Percentiles rank a stretch among this genome's conserved stretches.
phyloP scores from a whole-genome alignment of 306 rosid species.

The Cicer arietinum region DNA sequence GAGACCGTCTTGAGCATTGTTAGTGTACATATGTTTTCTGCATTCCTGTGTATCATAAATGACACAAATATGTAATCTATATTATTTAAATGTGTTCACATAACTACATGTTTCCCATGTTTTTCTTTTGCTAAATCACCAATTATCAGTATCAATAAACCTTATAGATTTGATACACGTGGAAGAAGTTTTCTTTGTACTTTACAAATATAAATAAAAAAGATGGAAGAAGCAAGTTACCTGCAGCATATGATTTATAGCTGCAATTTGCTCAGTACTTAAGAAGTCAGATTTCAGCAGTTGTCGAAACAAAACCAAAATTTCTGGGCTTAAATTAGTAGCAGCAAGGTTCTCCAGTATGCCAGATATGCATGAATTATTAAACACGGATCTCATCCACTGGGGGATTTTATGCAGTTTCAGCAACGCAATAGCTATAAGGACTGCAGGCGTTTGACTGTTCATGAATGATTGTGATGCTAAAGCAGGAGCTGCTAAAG shows the following conservation, averaged over 20 bases:
- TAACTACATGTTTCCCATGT: background rate
- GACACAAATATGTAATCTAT: constrained; percentile 28
- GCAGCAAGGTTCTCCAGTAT: constrained; percentile 63
- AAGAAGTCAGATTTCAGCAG: constrained; percentile 60
- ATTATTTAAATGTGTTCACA: constrained; percentile 2
- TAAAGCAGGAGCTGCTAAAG: constrained; percentile 70
- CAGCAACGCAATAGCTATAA: constrained; percentile 64
- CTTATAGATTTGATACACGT: background rate
- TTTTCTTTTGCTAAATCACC: background rate
- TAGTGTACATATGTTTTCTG: constrained; percentile 61
- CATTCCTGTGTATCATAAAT: constrained; percentile 61
- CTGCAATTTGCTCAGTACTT: constrained; percentile 63
- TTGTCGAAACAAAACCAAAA: constrained; percentile 66
- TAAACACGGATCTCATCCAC: constrained; percentile 76
- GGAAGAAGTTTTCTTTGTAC: constrained; percentile 20
- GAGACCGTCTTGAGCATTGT: constrained; percentile 44
- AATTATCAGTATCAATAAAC: background rate
- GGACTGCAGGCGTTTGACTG: constrained; percentile 65
- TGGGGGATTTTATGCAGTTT: constrained; percentile 61
- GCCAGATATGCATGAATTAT: constrained; percentile 72
- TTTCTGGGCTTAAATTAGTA: constrained; percentile 62
- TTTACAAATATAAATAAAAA: constrained; percentile 16
- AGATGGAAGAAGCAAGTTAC: constrained; percentile 46
- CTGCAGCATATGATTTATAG: constrained; percentile 69
- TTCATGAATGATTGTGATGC: constrained; percentile 60